Conservation (phyloP, 805 yeast species). For the Kodamaea fukazawae region DNA sequence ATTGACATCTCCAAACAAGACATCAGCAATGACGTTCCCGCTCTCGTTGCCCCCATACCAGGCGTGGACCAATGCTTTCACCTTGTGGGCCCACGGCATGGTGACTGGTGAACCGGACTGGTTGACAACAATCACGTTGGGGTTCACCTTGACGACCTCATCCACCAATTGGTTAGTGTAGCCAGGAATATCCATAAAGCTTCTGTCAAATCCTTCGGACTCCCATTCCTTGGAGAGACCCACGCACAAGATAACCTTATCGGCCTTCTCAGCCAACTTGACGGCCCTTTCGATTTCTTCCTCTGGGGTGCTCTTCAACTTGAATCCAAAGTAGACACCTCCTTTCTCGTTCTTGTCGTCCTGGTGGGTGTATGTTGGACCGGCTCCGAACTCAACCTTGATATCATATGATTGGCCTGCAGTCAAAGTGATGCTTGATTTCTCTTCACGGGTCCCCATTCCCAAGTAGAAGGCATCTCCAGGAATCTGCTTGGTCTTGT, state of each 20-base stretch:
- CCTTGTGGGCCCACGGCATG: slow-evolving; percentile 49
- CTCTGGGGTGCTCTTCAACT: slow-evolving; percentile 18
- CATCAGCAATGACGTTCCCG: slow-evolving; percentile 61
- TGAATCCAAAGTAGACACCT: slow-evolving; percentile 26
- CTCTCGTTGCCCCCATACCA: slow-evolving; percentile 59
- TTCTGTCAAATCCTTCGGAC: slow-evolving; percentile 58
- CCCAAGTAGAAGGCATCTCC: slow-evolving; percentile 53
- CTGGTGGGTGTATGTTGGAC: slow-evolving; percentile 33
- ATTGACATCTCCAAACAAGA: slow-evolving; percentile 55
- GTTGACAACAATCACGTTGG: slow-evolving; percentile 51
- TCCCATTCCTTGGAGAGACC: slow-evolving; percentile 59
- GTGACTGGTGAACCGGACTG: slow-evolving; percentile 64
- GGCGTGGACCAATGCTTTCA: slow-evolving; percentile 47
- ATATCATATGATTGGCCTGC: slow-evolving; percentile 46
- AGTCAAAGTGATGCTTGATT: slow-evolving; percentile 34
- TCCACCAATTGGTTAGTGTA: slow-evolving; percentile 43
- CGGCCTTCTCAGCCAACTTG: slow-evolving; percentile 47
- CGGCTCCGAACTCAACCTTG: slow-evolving; percentile 51
- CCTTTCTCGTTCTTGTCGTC: slow-evolving; percentile 18
- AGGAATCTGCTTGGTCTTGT: slow-evolving; percentile 47
- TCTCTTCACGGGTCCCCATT: slow-evolving; percentile 53
- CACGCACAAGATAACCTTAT: slow-evolving; percentile 50
- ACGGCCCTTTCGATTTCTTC: slow-evolving; percentile 39
- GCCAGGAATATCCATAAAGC: slow-evolving; percentile 50
- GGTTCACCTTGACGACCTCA: slow-evolving; percentile 45